These are phyloP conservation scores for Penicillium sp. DNA, from an alignment of 2,329 filamentous ascomycete genomes.

Conservation along the genomic window DNA sequence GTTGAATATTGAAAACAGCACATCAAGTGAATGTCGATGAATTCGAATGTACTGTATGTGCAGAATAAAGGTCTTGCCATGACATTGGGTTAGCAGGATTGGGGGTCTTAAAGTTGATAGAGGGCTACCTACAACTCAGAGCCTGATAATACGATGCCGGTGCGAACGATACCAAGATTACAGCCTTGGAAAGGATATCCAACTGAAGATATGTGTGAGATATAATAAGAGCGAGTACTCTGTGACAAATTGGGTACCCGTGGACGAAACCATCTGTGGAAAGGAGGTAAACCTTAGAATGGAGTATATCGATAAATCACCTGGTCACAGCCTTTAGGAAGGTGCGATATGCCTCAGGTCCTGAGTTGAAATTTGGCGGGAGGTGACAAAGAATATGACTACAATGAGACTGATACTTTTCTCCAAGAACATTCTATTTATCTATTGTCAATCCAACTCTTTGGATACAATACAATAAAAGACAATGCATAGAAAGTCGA, in stretches of 20 bases:
- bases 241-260: neutral
- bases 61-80: neutral
- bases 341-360: neutral
- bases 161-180: neutral
- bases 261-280: accelerated
- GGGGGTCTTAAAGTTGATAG: neutral
- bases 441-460: neutral
- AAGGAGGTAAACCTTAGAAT: too few species aligned
- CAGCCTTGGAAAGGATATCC: neutral
- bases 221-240: neutral
- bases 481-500: neutral
- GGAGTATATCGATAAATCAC: neutral
- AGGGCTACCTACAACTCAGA: neutral
- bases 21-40: neutral
- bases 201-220: neutral
- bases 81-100: neutral
- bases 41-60: neutral
- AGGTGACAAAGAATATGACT: neutral
- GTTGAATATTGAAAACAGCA: neutral
- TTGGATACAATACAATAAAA: neutral
- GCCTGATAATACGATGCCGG: neutral
- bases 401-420: neutral
- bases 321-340: neutral
- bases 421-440: neutral
- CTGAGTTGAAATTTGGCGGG: neutral